Base-by-base conservation (phyloP, 768 basidiomycete genomes). In the Suillus luteus region DNA sequence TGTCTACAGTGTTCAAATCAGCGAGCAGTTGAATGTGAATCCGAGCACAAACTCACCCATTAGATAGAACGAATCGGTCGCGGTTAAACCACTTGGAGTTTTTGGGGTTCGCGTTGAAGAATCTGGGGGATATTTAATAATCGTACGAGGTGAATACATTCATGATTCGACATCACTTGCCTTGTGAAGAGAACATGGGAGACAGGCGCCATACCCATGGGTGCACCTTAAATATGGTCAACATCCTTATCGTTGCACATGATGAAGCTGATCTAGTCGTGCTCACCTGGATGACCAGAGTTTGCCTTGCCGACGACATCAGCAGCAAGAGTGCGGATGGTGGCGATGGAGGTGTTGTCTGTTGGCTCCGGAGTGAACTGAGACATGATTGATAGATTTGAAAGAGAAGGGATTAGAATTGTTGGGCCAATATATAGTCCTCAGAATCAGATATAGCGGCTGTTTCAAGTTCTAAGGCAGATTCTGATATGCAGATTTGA, bases 41-140 rank as follows among this genome's bases (percentile, higher is more conserved):
- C 44, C 57, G 37, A 31, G 63, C 46, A 58, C 24, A n/a, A 48
- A 78, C 90, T 68, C 77, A 95, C 87, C 95, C 95, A 73, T 96
- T 96, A 68, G 95, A 97, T 68, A 97, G 88, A 65, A 98, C 95
- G 71, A 96, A 98, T 78, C 95, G 90, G 82, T 97, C 95, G 65
- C 96, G 90, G 80, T 96, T 96, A 80, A 90, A 91, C 95, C 94
- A 96, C 77, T 93, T 89, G 48, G 95, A 87, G 81, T 84, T 90
- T 76, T 88, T 88, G 58, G 95, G 92, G 80, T 95, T 96, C 71
- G 89, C 88, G 67, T 91, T 91, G 80, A 97, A 76, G 84, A 95
- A 93, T 22, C 92, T 93, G 37, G 59, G 11, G 27, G 59, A 37
- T 12, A 17, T 57, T 22, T 24, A 69, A 57, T 65, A 57, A 19